A percentile compares a stretch with the other conserved stretches of the same genome.
phyloP scores from a whole-genome alignment of 1,284 basidiomycete species.

The Microbotryum violaceum region DNA sequence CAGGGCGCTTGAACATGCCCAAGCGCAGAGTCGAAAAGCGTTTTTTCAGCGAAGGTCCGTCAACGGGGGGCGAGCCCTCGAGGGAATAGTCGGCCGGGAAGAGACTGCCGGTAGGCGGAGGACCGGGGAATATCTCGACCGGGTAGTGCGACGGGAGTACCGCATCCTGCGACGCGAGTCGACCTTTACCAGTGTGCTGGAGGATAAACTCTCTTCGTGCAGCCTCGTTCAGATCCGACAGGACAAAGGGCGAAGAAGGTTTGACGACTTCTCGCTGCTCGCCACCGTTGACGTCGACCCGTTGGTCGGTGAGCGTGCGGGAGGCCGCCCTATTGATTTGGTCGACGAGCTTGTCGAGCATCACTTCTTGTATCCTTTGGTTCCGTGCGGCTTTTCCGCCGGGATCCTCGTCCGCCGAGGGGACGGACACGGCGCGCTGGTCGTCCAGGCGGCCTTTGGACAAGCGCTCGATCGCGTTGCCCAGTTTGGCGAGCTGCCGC shows the following conservation, averaged over 20 bases:
- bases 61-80: not conserved
- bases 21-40: too few species aligned
- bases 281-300: constrained; percentile 44
- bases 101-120: not conserved
- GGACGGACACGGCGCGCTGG: constrained; percentile 37
- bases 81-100: too few species aligned
- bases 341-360: constrained; percentile 59
- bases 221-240: constrained; percentile 24
- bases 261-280: constrained; percentile 10
- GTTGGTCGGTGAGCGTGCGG: constrained; percentile 58
- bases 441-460: constrained; percentile 38
- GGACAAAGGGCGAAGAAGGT: not conserved
- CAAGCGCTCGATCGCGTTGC: constrained; percentile 35
- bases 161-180: constrained; percentile 33
- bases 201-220: constrained; percentile 29
- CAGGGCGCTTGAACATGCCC: too few species aligned
- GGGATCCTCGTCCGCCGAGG: constrained; percentile 36
- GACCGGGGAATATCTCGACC: constrained; percentile 7
- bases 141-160: constrained; percentile 9
- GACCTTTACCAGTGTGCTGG: constrained; percentile 30
- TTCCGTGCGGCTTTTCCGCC: constrained; percentile 44
- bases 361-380: constrained; percentile 2
- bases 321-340: constrained; percentile 63
- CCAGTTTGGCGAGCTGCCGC: constrained; percentile 33
- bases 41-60: constrained; percentile 3